A percentile compares a stretch with the other conserved stretches of the same genome.
These are phyloP conservation scores for Paracorniculantispora psalliotae DNA, from an alignment of 2,329 filamentous ascomycete species.

Conservation along the genomic window DNA sequence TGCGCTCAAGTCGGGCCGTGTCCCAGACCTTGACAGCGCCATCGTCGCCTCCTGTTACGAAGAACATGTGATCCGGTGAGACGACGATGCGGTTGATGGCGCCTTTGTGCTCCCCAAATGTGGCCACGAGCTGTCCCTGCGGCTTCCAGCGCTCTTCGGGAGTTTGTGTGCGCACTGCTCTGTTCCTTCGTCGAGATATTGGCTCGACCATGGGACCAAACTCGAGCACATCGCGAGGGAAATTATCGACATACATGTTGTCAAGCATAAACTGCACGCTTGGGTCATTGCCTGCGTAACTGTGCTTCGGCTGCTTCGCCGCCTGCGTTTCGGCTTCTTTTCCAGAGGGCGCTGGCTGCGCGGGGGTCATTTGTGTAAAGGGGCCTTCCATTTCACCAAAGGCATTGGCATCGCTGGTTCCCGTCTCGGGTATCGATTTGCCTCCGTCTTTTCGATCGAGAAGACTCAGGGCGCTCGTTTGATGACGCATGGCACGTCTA, in stretches of 20 bases:
- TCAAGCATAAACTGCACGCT: constrained; percentile 69
- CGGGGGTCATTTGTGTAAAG: constrained; percentile 34
- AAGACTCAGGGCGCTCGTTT: constrained; percentile 55
- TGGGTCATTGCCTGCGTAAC: constrained; percentile 76
- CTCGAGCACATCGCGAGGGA: constrained; percentile 59
- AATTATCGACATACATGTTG: constrained; percentile 73
- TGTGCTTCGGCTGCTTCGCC: constrained; percentile 59
- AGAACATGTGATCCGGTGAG: constrained; percentile 89
- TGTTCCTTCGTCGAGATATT: constrained; percentile 51
- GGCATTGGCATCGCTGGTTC: constrained; percentile 54
- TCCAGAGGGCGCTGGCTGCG: constrained; percentile 19
- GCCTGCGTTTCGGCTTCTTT: constrained; percentile 28
- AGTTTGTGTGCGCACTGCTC: constrained; percentile 42
- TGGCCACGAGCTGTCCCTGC: constrained; percentile 75
- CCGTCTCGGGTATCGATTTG: constrained; percentile 54
- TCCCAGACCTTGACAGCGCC: constrained; percentile 93
- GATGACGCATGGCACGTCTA: constrained; percentile 47
- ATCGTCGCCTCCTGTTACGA: constrained; percentile 89
- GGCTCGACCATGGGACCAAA: constrained; percentile 79
- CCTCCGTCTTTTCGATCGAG: constrained; percentile 55
- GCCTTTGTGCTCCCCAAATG: constrained; percentile 81
- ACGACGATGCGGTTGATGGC: constrained; percentile 76
- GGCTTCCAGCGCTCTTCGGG: constrained; percentile 67
- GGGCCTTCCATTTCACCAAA: constrained; percentile 57
- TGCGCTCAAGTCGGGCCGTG: constrained; percentile 80